These are phyloP conservation scores for Ajuga chamaepitys DNA, from an alignment of 257 asterid genomes.

Conservation along the genomic window DNA sequence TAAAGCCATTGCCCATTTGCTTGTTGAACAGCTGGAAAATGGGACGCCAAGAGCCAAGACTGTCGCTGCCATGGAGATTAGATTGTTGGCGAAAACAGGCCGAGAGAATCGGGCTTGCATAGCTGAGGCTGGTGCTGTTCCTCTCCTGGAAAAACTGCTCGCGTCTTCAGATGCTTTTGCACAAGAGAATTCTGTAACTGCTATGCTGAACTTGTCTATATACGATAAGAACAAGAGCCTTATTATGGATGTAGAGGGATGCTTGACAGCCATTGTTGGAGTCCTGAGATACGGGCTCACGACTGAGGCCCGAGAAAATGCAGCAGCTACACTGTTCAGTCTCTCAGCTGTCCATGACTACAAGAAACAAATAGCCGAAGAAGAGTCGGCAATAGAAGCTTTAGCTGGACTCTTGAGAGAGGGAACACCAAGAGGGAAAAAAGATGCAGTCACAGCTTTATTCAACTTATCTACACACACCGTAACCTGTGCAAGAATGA, in stretches of 20 bases:
- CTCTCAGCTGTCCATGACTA: constrained; percentile 89
- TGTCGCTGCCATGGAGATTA: constrained; percentile 72
- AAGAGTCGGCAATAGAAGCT: constrained; percentile 70
- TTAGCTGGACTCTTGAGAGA: constrained; percentile 50
- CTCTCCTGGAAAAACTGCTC: constrained; percentile 52
- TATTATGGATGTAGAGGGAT: constrained; percentile 74
- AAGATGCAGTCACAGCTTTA: constrained; percentile 88
- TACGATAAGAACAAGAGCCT: constrained; percentile 65
- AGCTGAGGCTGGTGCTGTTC: constrained; percentile 85
- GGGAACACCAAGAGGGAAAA: constrained; percentile 80
- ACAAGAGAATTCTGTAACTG: constrained; percentile 89
- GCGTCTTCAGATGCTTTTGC: constrained; percentile 52
- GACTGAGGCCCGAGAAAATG: constrained; percentile 80
- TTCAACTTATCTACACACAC: constrained; percentile 72
- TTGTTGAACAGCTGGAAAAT: constrained; percentile 53
- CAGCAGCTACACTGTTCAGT: constrained; percentile 91
- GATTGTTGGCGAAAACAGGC: constrained; percentile 75
- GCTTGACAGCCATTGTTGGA: constrained; percentile 52
- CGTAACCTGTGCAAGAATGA: constrained; percentile 57
- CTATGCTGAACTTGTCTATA: constrained; percentile 77
- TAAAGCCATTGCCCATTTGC: constrained; percentile 53
- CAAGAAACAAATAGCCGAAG: constrained; percentile 61
- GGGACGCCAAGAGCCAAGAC: constrained; percentile 61
- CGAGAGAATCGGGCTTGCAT: constrained; percentile 68
- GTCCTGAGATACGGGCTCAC: constrained; percentile 68